Conservation (phyloP, 345 rosid genomes). For the Camelina laxa region DNA sequence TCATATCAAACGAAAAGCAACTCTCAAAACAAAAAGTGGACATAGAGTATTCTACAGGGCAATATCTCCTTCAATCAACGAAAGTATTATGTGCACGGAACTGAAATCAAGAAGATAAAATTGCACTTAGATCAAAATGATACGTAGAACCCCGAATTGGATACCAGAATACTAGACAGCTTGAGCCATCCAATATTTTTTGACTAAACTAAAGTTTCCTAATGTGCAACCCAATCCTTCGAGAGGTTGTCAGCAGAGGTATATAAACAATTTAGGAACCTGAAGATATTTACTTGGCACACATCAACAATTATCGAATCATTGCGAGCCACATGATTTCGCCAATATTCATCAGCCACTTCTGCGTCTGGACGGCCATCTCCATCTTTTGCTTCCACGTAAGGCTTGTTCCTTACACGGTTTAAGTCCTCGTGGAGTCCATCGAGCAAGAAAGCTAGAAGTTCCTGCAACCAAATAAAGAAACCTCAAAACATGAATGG, state of each 20-base stretch:
- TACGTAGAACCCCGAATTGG: conserved; percentile 15
- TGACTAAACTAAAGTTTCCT: conserved; percentile 31
- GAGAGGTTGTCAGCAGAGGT: conserved; percentile 17
- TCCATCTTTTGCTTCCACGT: conserved; percentile 86
- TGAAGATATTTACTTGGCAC: conserved; percentile 76
- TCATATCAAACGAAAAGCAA: conserved; percentile 22
- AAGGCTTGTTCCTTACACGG: conserved; percentile 90
- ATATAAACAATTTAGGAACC: conserved; percentile 41
- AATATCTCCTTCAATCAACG: conserved; percentile 5
- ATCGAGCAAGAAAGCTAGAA: conserved; percentile 92
- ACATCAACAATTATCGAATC: conserved; percentile 86
- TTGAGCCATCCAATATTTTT: conserved; percentile 13
- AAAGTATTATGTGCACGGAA: not conserved
- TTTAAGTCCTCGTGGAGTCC: conserved; percentile 99
- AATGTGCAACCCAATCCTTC: conserved; percentile 29
- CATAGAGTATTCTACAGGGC: conserved; percentile 2
- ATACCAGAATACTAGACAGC: conserved; percentile 24
- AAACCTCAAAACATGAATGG: conserved; percentile 41
- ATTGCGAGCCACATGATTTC: conserved; percentile 86
- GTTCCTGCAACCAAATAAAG: conserved; percentile 65
- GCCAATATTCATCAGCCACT: conserved; percentile 97
- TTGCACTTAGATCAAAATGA: conserved; percentile 20
- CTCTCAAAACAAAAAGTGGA: not conserved
- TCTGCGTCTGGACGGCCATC: conserved; percentile 82
- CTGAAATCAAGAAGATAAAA: conserved; percentile 19